Evolutionary conservation across 371 early-diverging fungal species (phyloP).

Genomic region (Dipsacomyces acuminosporus): DNA sequence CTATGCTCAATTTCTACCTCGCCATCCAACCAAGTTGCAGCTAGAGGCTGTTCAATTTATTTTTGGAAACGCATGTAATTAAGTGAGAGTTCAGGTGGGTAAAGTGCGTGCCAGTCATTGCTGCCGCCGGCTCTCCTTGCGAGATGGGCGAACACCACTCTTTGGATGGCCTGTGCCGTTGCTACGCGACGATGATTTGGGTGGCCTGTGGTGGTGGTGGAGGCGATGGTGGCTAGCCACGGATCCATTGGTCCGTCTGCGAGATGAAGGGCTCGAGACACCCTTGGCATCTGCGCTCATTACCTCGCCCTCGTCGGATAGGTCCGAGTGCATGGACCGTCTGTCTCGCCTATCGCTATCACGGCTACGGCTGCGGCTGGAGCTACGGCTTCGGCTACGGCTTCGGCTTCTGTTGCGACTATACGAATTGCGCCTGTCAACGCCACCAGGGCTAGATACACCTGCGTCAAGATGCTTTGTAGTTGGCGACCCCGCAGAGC

Average conservation of each 20-base stretch:
- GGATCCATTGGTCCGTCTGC: constrained; percentile 27
- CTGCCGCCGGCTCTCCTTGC: constrained; percentile 34
- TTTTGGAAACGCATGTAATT: no score
- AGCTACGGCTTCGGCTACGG: constrained; percentile 15
- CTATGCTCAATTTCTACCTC: no score
- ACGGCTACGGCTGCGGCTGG: constrained; percentile 1
- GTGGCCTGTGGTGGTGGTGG: constrained; percentile 3
- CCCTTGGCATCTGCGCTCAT: background rate
- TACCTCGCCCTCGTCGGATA: constrained; percentile 14
- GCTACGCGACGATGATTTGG: constrained; percentile 11
- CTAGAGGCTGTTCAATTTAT: no score
- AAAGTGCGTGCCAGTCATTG: no score
- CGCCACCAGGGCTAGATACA: background rate
- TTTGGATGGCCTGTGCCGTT: constrained; percentile 21
- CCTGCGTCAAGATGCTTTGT: background rate
- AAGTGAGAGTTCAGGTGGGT: no score
- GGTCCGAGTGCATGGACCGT: constrained; percentile 20
- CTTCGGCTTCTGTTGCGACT: constrained; percentile 13
- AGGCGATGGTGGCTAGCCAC: constrained; percentile 2
- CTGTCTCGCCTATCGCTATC: background rate
- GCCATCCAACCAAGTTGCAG: no score
- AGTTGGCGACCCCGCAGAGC: background rate
- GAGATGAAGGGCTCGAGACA: no score
- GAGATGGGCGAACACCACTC: constrained; percentile 30
- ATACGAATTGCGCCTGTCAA: constrained; percentile 5